Conservation (phyloP, 2,329 filamentous ascomycete species). For the Curvularia spicifera region DNA sequence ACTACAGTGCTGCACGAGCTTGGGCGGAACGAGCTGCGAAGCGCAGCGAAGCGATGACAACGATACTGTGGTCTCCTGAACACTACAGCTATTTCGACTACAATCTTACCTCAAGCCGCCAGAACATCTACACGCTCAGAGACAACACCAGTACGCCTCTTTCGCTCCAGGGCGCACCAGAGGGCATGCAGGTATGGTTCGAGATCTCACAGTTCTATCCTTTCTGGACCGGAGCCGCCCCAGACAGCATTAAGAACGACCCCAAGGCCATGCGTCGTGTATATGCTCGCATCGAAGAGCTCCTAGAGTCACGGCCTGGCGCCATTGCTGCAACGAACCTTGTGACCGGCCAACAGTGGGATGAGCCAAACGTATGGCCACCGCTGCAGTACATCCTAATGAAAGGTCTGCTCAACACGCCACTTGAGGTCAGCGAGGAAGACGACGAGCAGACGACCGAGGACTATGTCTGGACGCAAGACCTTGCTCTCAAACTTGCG, state of each 20-base stretch:
- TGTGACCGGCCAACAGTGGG: conserved; percentile 70
- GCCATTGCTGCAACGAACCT: conserved; percentile 69
- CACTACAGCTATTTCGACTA: conserved; percentile 72
- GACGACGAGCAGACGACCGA: conserved; percentile 52
- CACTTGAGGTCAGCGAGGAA: conserved; percentile 60
- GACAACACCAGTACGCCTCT: conserved; percentile 50
- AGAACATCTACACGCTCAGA: conserved; percentile 61
- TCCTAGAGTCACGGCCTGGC: conserved; percentile 61
- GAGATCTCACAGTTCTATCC: conserved; percentile 68
- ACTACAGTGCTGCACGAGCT: conserved; percentile 56
- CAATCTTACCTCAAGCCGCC: conserved; percentile 65
- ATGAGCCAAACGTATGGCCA: conserved; percentile 74
- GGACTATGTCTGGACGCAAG: conserved; percentile 61
- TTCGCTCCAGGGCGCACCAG: conserved; percentile 55
- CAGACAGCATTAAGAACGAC: conserved; percentile 62
- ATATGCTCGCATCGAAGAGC: conserved; percentile 60
- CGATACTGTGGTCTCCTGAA: conserved; percentile 69
- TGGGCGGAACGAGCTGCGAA: conserved; percentile 60
- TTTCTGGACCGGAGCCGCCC: conserved; percentile 72
- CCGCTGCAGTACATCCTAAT: conserved; percentile 70
- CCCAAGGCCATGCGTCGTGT: conserved; percentile 63
- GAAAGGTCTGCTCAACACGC: conserved; percentile 65
- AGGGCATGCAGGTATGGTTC: conserved; percentile 65
- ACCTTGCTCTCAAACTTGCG: conserved; percentile 63
- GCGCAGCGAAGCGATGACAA: conserved; percentile 67